A percentile compares a stretch with the other conserved stretches of the same genome.
These are phyloP conservation scores for Phytophthora colocasiae DNA, from an alignment of 352 stramenopile genomes.

Conservation along the genomic window DNA sequence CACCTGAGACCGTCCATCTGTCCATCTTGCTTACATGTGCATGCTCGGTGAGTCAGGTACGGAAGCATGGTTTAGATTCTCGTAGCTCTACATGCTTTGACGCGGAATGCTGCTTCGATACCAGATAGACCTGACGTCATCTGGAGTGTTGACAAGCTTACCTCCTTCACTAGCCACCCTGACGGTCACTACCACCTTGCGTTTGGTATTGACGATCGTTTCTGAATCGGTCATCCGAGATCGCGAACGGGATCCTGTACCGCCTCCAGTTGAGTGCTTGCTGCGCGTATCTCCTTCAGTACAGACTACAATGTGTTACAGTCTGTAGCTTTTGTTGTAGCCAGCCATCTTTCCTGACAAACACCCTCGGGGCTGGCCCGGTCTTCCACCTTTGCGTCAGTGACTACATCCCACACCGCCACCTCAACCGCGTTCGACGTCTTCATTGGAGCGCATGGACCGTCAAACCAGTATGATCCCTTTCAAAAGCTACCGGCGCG, in stretches of 20 bases:
- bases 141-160: too few relatives aligned
- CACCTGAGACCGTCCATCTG: constrained; percentile 18
- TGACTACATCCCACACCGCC: constrained; percentile 4
- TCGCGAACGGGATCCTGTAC: too few relatives aligned
- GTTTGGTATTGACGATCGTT: too few relatives aligned
- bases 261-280: background rate
- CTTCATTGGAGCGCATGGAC: constrained; percentile 3
- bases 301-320: background rate
- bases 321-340: background rate
- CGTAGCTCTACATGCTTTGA: too few relatives aligned
- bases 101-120: too few relatives aligned
- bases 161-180: too few relatives aligned
- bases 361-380: background rate
- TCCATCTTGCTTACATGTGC: background rate
- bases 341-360: background rate
- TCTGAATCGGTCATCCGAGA: too few relatives aligned
- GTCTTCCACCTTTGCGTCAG: constrained; percentile 2
- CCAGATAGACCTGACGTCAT: too few relatives aligned
- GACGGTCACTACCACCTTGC: too few relatives aligned
- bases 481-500: constrained; percentile 10
- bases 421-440: constrained; percentile 9
- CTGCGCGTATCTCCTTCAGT: background rate
- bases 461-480: constrained; percentile 5
- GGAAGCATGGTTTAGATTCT: background rate
- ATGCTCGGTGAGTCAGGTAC: background rate